Base-by-base conservation (phyloP, 2,329 filamentous ascomycete genomes). In the Davidsoniella virescens region DNA sequence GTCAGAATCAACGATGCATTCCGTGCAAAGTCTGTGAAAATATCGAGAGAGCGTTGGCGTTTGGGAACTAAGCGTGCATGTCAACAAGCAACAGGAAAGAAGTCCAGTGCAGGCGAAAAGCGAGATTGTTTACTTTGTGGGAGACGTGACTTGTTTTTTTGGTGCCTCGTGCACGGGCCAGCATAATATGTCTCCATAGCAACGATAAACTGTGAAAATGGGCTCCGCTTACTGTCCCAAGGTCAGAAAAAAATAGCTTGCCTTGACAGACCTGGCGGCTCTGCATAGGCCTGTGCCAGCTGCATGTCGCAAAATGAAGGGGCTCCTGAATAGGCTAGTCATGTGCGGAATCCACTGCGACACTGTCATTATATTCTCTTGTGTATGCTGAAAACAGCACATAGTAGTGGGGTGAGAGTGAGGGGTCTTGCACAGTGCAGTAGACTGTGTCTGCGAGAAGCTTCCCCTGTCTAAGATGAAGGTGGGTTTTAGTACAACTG, bases 81-180 rank as follows among this genome's bases (percentile, higher is more conserved):
- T 23, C 20, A 9, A 26, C n/a, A 23, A 37, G 44, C 38, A 37
- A 17, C 14, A 47, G 29, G 6, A 17, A 17, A 8, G 5, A 47
- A 46, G 37, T 25, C 26, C 36, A 47, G 18, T 17, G 10, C n/a
- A 16, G 29, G 18, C 12, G 37, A 20, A 36, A 38, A 39, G 44
- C 33, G 44, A 47, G 14, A 47, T 47, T 47, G 44, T 47, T 47
- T 47, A 47, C 44, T 47, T 47, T 12, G 18, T 37, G 36, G 29
- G 33, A 17, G 44, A 47, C 44, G 33, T 47, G 44, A 37, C 29
- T 10, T 33, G 29, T 33, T 33, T 33, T 33, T 33, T 33, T 33
- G 29, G 29, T 33, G 12, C 12, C 3, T 3, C 3, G 2, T 33
- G 29, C 29, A 33, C 29, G 29, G 29, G 29, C 29, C 29, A 33